These are phyloP conservation scores for Linnemannia zychae DNA, from an alignment of 192 early-diverging fungal genomes.

Conservation along the genomic window DNA sequence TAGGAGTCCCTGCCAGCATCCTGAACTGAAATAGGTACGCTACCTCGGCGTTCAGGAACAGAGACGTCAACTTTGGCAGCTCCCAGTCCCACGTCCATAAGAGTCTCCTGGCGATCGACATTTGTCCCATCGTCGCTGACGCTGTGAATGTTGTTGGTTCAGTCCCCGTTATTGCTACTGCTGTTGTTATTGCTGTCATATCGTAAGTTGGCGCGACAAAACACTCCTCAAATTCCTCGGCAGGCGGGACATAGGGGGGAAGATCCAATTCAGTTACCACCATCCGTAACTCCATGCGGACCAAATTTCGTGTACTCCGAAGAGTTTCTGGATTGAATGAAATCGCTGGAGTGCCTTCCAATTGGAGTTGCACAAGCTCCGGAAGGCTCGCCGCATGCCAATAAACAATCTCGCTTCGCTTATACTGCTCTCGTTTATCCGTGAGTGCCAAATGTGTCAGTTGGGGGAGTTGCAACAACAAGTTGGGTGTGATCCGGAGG, in stretches of 20 bases:
- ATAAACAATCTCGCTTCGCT: not conserved
- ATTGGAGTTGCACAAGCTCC: not conserved
- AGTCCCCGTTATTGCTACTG: too few species aligned
- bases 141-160: too few species aligned
- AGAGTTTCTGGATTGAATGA: constrained; percentile 4
- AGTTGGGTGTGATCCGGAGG: not conserved
- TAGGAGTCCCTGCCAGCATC: constrained; percentile 6
- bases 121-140: not conserved
- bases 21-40: constrained; percentile 20
- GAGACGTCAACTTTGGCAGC: not conserved
- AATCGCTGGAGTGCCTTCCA: not conserved
- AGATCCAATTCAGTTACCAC: not conserved
- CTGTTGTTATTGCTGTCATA: too few species aligned
- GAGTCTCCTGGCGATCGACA: not conserved
- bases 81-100: constrained; percentile 33
- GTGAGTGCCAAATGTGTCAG: constrained; percentile 1
- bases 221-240: not conserved
- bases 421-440: not conserved
- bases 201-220: not conserved
- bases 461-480: not conserved
- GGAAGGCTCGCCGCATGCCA: not conserved
- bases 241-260: not conserved
- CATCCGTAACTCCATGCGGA: not conserved
- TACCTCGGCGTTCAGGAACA: constrained; percentile 10
- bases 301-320: not conserved